A percentile compares a stretch with the other conserved stretches of the same genome.
phyloP scores from a whole-genome alignment of 192 early-diverging fungal species.

The Neocallimastix lanati region DNA sequence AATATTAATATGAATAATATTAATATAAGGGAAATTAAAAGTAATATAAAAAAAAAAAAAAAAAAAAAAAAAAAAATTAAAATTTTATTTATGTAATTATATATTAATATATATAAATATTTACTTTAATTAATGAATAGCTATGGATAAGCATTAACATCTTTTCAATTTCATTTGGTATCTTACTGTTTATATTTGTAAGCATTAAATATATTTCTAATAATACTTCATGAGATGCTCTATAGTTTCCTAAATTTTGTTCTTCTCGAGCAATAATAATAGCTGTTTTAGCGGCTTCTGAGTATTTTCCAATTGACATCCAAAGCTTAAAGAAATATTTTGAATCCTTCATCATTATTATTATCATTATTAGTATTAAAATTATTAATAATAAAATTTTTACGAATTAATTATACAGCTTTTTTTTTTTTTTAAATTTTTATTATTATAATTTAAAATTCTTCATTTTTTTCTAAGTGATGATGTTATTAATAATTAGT shows the following conservation, averaged over 20 bases:
- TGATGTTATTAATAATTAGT: too few species aligned
- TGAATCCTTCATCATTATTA: too few species aligned
- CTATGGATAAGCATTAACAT: slow-evolving; percentile 41
- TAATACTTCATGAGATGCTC: slow-evolving; percentile 29
- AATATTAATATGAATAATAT: too few species aligned
- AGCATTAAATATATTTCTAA: slow-evolving; percentile 29
- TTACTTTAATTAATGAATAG: slow-evolving; percentile 40
- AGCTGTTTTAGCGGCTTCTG: slow-evolving; percentile 31
- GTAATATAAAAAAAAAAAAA: too few species aligned
- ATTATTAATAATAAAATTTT: too few species aligned
- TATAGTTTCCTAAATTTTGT: slow-evolving; percentile 29
- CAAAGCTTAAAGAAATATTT: slow-evolving; percentile 44
- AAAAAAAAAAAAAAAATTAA: background rate
- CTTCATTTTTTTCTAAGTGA: too few species aligned
- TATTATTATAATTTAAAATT: too few species aligned
- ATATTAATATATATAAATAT: too few species aligned
- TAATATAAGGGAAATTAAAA: too few species aligned
- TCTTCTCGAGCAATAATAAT: slow-evolving; percentile 38
- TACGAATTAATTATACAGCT: too few species aligned
- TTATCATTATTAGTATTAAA: too few species aligned
- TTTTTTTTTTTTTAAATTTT: too few species aligned
- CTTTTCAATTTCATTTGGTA: slow-evolving; percentile 26
- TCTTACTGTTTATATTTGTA: slow-evolving; percentile 8
- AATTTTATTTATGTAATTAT: background rate
- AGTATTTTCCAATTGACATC: slow-evolving; percentile 30